Percentiles rank a stretch among this genome's conserved stretches.
Conservation (phyloP, 352 stramenopile species). For the Phytopythium ostracodes region DNA sequence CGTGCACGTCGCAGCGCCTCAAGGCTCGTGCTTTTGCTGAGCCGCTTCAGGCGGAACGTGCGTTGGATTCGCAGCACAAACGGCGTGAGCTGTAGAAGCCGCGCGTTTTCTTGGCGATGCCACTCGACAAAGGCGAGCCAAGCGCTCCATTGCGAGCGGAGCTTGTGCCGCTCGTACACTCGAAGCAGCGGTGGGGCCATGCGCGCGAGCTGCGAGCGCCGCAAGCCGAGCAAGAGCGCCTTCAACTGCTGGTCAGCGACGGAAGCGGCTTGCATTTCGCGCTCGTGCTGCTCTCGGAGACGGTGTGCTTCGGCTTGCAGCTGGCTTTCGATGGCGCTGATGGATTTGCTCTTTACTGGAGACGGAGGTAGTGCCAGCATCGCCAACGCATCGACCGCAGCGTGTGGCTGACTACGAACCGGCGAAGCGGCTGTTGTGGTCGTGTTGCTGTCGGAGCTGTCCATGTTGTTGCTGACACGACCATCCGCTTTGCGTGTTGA, state of each 20-base stretch:
- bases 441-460: not conserved
- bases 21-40: slow-evolving; percentile 15
- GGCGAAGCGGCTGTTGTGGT: not conserved
- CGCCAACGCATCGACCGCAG: not conserved
- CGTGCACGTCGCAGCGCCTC: slow-evolving; percentile 21
- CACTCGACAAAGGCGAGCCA: slow-evolving; percentile 45
- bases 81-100: slow-evolving; percentile 33
- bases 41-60: slow-evolving; percentile 42
- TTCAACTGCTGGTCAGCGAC: slow-evolving; percentile 26
- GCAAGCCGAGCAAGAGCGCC: slow-evolving; percentile 32
- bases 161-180: slow-evolving; percentile 44
- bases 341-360: not conserved
- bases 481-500: slow-evolving; percentile 4
- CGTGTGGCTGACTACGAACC: not conserved
- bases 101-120: slow-evolving; percentile 34
- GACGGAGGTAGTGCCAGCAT: not conserved
- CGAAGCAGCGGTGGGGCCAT: slow-evolving; percentile 35
- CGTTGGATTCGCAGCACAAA: slow-evolving; percentile 58
- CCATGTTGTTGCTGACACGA: slow-evolving; percentile 1
- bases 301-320: slow-evolving; percentile 12
- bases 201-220: slow-evolving; percentile 12
- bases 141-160: slow-evolving; percentile 23
- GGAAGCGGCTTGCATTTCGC: slow-evolving; percentile 19
- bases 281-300: slow-evolving; percentile 21
- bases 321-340: slow-evolving; percentile 15